Base-by-base conservation (phyloP, 2,329 filamentous ascomycete species). In the Scedosporium minutisporum region DNA sequence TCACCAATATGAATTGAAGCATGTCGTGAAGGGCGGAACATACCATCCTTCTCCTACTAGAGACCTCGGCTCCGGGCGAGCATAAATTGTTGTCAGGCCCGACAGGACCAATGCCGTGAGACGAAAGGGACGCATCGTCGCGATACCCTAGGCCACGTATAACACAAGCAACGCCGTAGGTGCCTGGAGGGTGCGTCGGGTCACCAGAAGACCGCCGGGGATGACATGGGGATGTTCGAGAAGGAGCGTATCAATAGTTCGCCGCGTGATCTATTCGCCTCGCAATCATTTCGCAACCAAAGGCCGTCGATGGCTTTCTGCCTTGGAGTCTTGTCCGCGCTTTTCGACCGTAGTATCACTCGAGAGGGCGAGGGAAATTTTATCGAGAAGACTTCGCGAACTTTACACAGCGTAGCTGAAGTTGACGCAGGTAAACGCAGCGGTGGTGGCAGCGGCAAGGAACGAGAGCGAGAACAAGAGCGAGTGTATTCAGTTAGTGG, bases 1-100 rank as follows among this genome's bases (percentile, higher is more conserved):
- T 12, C n/a, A n/a, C 9, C 4, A 48, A 9, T 21, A 48, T 6
- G 18, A 23, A 57, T 14, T 57, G 51, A 14, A 57, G 4, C 51
- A n/a, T 23, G 23, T 38, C 46, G 21, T 23, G 46, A 41, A 33
- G 25, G 12, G n/a, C n/a, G 16, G 16, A 18, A 29, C 60, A 18
- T 46, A 62, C 60, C 60, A 62, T 44, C 38, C 51, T 12, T 62
- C 53, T 27, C 60, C 60, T 6, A 62, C 57, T 21, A 62, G 41
- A 23, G 60, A 29, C 33, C 60, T 62, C 16, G 60, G 60, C 21
- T 62, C 60, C 41, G 60, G 33, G 33, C 60, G 14, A 33, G 60
- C 60, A 25, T 57, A 25, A 14, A 62, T 41, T 12, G 60, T 38
- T 25, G 44, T 41, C n/a, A 58, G 18, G 23, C 38, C 53, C 23